Conservation (phyloP, 371 early-diverging fungal species). For the Nosema muscidifuracis region DNA sequence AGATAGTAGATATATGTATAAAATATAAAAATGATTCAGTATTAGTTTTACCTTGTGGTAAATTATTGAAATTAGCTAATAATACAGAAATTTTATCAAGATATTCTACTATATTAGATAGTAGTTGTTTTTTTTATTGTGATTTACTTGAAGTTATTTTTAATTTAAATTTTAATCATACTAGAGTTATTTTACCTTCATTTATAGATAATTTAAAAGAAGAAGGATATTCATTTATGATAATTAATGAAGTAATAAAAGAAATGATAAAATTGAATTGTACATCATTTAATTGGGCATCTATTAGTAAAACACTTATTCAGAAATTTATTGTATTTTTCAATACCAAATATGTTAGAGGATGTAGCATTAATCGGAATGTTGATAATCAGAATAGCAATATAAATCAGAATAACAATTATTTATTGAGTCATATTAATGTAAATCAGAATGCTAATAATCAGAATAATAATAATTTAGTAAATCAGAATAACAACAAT, state of each 20-base stretch:
- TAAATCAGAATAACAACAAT: too few species aligned
- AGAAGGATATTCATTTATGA: slow-evolving; percentile 13
- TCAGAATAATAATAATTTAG: background rate
- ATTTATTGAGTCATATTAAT: too few species aligned
- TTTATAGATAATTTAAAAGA: slow-evolving; percentile 4
- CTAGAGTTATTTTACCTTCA: background rate
- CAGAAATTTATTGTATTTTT: slow-evolving; percentile 20
- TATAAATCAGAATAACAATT: too few species aligned
- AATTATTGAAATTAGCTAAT: background rate
- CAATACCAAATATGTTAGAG: slow-evolving; percentile 1
- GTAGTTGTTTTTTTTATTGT: slow-evolving; percentile 19
- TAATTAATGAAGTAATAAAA: background rate
- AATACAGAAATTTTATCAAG: background rate
- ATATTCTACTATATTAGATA: slow-evolving; percentile 3
- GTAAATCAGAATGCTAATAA: too few species aligned
- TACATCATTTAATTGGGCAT: slow-evolving; percentile 1
- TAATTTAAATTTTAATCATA: slow-evolving; percentile 2
- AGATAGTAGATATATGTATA: slow-evolving; percentile 1
- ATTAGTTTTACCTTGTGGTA: slow-evolving; percentile 6
- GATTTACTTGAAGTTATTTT: slow-evolving; percentile 14
- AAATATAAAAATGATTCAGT: slow-evolving; percentile 17
- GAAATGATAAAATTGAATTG: slow-evolving; percentile 9
- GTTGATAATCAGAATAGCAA: too few species aligned
- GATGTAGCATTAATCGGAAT: too few species aligned
- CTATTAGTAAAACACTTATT: slow-evolving; percentile 7